Evolutionary conservation across 164 flowering plant genomes (phyloP).

Genomic region (Stephania cephalantha): DNA sequence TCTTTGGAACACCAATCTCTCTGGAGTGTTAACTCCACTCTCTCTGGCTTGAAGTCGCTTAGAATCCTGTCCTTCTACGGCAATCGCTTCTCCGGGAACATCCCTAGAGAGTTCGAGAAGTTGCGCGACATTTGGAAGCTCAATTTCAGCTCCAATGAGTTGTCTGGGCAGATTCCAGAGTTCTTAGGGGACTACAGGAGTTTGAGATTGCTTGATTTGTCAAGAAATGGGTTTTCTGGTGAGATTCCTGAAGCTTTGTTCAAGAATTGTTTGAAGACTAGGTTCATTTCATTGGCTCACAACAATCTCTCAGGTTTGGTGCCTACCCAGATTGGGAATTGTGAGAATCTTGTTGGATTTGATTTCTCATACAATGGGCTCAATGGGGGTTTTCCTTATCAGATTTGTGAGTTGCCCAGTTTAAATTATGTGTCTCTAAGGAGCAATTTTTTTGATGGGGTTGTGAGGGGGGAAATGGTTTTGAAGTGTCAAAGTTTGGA

Average conservation of each 20-base stretch:
- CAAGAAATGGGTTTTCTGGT: slow-evolving; percentile 62
- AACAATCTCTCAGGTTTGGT: slow-evolving; percentile 64
- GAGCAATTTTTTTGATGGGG: slow-evolving; percentile 57
- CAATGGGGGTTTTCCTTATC: slow-evolving; percentile 54
- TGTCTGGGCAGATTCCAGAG: slow-evolving; percentile 78
- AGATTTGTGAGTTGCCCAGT: slow-evolving; percentile 42
- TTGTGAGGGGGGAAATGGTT: slow-evolving; percentile 38
- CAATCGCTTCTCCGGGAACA: slow-evolving; percentile 61
- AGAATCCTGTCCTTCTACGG: slow-evolving; percentile 68
- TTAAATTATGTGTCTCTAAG: slow-evolving; percentile 57
- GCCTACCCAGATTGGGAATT: slow-evolving; percentile 57
- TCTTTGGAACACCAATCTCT: slow-evolving; percentile 69
- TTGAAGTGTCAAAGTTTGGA: slow-evolving; percentile 52
- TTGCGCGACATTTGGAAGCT: slow-evolving; percentile 71
- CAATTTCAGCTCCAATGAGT: slow-evolving; percentile 76
- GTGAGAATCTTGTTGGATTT: slow-evolving; percentile 57
- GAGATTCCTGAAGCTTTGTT: slow-evolving; percentile 62
- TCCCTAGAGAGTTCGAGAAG: slow-evolving; percentile 56
- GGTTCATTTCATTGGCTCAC: slow-evolving; percentile 64
- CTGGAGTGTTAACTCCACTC: slow-evolving; percentile 59
- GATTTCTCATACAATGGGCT: slow-evolving; percentile 75
- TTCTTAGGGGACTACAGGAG: slow-evolving; percentile 61
- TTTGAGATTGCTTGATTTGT: slow-evolving; percentile 81
- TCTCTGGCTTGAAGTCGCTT: slow-evolving; percentile 57
- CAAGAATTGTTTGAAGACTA: slow-evolving; percentile 53